Evolutionary conservation across 257 asterid species (phyloP).

Genomic region (Scutellaria galericulata): DNA sequence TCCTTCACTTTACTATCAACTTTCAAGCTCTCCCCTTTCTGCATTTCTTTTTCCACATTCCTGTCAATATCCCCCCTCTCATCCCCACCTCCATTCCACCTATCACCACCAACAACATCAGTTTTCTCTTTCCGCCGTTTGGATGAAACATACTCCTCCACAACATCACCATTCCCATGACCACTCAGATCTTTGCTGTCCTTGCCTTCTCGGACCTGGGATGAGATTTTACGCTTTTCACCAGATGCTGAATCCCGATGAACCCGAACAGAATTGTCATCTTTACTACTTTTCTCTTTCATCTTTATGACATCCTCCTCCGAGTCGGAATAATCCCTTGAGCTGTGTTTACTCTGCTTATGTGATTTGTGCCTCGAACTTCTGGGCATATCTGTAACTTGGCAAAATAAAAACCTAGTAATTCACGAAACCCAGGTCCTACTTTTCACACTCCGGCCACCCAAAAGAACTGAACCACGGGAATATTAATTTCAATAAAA

Average conservation of each 20-base stretch:
- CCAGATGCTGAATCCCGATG: constrained; percentile 73
- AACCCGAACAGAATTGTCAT: constrained; percentile 54
- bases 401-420: constrained; percentile 28
- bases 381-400: constrained; percentile 67
- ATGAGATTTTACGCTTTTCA: constrained; percentile 82
- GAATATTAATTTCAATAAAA: background rate
- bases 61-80: constrained; percentile 55
- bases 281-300: constrained; percentile 66
- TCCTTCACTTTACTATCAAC: constrained; percentile 64
- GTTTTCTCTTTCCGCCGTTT: constrained; percentile 82
- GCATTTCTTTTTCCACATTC: constrained; percentile 50
- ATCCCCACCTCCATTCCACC: constrained; percentile 83
- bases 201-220: constrained; percentile 61
- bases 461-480: constrained; percentile 20
- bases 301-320: constrained; percentile 68
- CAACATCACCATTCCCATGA: constrained; percentile 65
- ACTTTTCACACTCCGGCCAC: constrained; percentile 23
- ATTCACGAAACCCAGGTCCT: constrained; percentile 31
- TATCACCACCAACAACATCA: constrained; percentile 59
- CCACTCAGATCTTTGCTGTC: constrained; percentile 67
- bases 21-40: constrained; percentile 55
- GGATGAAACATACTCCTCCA: constrained; percentile 72
- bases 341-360: constrained; percentile 86
- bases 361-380: constrained; percentile 94
- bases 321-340: constrained; percentile 85